phyloP scores from a whole-genome alignment of 1,284 basidiomycete species.

The Schizophyllum amplum region DNA sequence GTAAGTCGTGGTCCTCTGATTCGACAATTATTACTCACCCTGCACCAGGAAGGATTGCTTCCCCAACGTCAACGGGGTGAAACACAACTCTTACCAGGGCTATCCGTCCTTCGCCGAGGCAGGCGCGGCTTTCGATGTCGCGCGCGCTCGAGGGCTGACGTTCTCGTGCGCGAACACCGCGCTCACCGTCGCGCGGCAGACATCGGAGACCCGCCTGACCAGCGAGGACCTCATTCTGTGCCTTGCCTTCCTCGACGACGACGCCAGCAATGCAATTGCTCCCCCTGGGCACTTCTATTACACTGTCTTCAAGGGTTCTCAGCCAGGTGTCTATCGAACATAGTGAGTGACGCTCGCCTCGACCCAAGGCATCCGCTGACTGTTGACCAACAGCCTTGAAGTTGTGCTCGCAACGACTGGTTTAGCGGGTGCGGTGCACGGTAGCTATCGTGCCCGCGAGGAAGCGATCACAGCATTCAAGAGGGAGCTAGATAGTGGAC shows the following conservation, averaged over 20 bases:
- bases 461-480: too few relatives aligned
- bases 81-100: background rate
- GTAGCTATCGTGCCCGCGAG: too few relatives aligned
- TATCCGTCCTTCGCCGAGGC: slow-evolving; percentile 1
- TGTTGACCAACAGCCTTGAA: too few relatives aligned
- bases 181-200: too few relatives aligned
- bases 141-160: background rate
- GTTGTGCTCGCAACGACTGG: too few relatives aligned
- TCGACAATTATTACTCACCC: too few relatives aligned
- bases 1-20: background rate
- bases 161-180: too few relatives aligned
- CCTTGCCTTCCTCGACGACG: background rate
- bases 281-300: background rate
- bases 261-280: background rate
- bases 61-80: background rate
- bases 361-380: too few relatives aligned
- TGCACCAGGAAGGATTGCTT: background rate
- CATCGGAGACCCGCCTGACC: background rate
- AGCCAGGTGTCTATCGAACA: slow-evolving; percentile 4
- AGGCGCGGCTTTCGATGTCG: slow-evolving; percentile 1
- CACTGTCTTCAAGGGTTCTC: slow-evolving; percentile 1
- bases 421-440: too few relatives aligned
- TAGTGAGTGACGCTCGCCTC: too few relatives aligned
- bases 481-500: too few relatives aligned
- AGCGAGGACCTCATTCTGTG: background rate